Evolutionary conservation across 305 asterid species (phyloP).

Genomic region (Nicotiana rustica): DNA sequence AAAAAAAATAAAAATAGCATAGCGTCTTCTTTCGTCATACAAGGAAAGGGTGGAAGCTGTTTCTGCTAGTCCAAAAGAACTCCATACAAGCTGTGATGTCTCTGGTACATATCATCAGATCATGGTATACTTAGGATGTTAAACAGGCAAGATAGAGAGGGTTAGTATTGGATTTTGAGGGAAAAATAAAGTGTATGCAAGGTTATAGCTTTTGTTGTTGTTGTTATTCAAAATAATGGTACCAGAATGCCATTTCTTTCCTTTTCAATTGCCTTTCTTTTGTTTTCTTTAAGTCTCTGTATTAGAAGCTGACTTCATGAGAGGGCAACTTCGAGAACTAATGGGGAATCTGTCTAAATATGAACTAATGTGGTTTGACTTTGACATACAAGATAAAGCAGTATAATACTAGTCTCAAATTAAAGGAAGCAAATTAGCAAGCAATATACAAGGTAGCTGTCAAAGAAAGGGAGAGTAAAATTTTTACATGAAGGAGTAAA

Average conservation of each 20-base stretch:
- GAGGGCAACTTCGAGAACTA: not conserved
- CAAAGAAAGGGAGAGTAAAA: too few relatives aligned
- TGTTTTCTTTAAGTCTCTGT: not conserved
- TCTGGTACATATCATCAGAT: constrained; percentile 19
- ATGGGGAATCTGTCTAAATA: not conserved
- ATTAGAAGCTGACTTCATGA: not conserved
- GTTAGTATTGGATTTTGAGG: not conserved
- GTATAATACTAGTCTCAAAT: too few relatives aligned
- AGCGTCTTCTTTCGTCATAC: not conserved
- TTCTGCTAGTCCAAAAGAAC: not conserved
- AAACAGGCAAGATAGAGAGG: constrained; percentile 26
- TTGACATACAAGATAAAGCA: too few relatives aligned
- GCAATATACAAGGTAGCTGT: too few relatives aligned
- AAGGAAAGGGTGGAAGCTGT: not conserved
- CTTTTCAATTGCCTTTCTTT: not conserved
- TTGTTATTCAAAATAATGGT: not conserved
- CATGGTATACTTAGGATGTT: not conserved
- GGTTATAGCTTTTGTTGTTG: constrained; percentile 18
- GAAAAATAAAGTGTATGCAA: not conserved
- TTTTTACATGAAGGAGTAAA: too few relatives aligned
- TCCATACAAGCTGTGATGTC: not conserved
- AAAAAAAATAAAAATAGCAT: not conserved
- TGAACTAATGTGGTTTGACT: not conserved
- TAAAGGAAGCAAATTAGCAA: too few relatives aligned
- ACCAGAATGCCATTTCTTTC: not conserved